phyloP scores from a whole-genome alignment of 164 flowering plant genomes.

The Stephania cephalantha region DNA sequence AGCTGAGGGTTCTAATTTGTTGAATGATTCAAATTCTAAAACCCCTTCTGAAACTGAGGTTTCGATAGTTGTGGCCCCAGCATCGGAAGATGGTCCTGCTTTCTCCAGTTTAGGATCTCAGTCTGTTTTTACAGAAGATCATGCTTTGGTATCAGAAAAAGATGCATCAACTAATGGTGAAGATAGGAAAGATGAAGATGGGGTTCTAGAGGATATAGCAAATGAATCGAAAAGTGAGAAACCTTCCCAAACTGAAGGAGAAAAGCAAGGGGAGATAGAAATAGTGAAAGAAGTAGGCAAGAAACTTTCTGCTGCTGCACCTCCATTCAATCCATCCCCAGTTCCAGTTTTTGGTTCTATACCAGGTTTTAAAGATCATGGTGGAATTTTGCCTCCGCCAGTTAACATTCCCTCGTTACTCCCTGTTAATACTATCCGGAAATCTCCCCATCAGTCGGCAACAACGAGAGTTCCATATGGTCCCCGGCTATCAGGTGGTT shows the following conservation, averaged over 20 bases:
- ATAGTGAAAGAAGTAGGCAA: constrained; percentile 49
- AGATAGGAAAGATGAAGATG: constrained; percentile 20
- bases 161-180: constrained; percentile 14
- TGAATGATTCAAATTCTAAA: constrained; percentile 20
- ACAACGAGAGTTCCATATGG: constrained; percentile 83
- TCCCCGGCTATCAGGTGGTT: constrained; percentile 74
- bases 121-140: constrained; percentile 17
- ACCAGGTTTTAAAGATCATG: constrained; percentile 57
- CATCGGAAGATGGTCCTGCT: constrained; percentile 10
- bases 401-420: constrained; percentile 62
- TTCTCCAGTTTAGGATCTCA: constrained; percentile 23
- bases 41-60: constrained; percentile 18
- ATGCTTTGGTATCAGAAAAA: constrained; percentile 15
- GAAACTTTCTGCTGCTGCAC: constrained; percentile 84
- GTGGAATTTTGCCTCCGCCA: constrained; percentile 72
- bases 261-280: constrained; percentile 42
- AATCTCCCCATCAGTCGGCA: constrained; percentile 87
- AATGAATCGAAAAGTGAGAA: constrained; percentile 21
- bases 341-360: constrained; percentile 58
- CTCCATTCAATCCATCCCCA: constrained; percentile 68
- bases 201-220: constrained; percentile 13
- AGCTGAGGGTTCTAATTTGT: constrained; percentile 19
- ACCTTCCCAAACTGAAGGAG: constrained; percentile 21
- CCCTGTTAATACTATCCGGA: constrained; percentile 49
- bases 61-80: constrained; percentile 11